Evolutionary conservation across 1,284 basidiomycete genomes (phyloP).

Genomic region (Naganishia sp.): DNA sequence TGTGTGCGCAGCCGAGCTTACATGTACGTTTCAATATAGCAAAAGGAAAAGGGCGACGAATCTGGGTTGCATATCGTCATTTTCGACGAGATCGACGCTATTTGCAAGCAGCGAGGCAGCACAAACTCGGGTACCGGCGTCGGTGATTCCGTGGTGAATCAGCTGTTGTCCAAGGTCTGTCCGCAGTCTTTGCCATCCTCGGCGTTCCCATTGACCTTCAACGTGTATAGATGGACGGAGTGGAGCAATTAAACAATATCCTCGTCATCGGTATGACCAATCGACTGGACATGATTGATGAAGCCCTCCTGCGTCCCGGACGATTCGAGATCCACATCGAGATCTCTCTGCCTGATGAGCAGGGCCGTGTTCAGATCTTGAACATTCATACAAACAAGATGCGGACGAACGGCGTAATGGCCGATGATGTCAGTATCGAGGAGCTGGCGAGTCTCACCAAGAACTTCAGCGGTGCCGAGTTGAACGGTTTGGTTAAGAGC

Average conservation of each 20-base stretch:
- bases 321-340: conserved; percentile 99
- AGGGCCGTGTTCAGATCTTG: conserved; percentile 89
- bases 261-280: conserved; percentile 99
- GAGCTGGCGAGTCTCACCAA: conserved; percentile 87
- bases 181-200: not conserved
- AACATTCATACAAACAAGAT: conserved; percentile 96
- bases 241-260: conserved; percentile 98
- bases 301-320: conserved; percentile 93
- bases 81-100: conserved; percentile 97
- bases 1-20: conserved; percentile 6
- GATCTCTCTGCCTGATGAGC: conserved; percentile 93
- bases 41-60: conserved; percentile 98
- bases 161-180: conserved; percentile 88
- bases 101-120: conserved; percentile 97
- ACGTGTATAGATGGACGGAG: conserved; percentile 85
- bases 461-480: conserved; percentile 98
- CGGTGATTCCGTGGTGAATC: conserved; percentile 98
- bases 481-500: conserved; percentile 93
- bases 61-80: conserved; percentile 99
- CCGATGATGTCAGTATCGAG: conserved; percentile 75
- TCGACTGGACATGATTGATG: conserved; percentile 98
- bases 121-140: conserved; percentile 88
- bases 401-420: conserved; percentile 89
- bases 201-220: not conserved
- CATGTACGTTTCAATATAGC: conserved; percentile 58